Evolutionary conservation across 192 early-diverging fungal genomes (phyloP).

Genomic region (Entomortierella beljakovae): DNA sequence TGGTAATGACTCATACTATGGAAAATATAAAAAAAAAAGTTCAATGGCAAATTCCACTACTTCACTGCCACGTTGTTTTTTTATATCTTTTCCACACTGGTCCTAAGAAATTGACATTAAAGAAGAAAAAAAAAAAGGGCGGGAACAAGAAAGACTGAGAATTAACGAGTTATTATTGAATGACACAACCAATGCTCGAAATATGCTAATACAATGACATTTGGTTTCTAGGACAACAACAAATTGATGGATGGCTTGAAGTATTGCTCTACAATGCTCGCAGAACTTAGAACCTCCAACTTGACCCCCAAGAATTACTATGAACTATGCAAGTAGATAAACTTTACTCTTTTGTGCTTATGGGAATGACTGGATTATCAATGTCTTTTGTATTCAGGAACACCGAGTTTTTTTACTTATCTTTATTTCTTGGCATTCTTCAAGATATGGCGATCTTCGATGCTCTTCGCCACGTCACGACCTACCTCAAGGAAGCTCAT

Average conservation of each 20-base stretch:
- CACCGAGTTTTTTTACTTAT: not conserved
- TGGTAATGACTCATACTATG: slow-evolving; percentile 67
- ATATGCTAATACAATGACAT: not conserved
- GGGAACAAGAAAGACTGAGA: too few relatives aligned
- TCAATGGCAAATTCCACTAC: not conserved
- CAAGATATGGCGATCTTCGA: slow-evolving; percentile 98
- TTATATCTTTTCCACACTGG: too few relatives aligned
- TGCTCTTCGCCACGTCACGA: slow-evolving; percentile 92
- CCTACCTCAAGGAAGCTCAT: slow-evolving; percentile 93
- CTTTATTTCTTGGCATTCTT: slow-evolving; percentile 3
- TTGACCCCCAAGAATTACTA: slow-evolving; percentile 99
- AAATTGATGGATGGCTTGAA: slow-evolving; percentile 98
- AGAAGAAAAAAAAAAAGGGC: too few relatives aligned
- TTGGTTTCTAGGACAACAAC: slow-evolving; percentile 75
- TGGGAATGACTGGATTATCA: not conserved
- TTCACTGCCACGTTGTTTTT: slow-evolving; percentile 7
- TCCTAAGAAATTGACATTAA: too few relatives aligned
- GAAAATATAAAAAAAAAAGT: slow-evolving; percentile 6
- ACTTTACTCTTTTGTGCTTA: not conserved
- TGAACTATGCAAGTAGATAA: slow-evolving; percentile 87
- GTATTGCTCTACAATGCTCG: slow-evolving; percentile 97
- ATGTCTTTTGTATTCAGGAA: not conserved
- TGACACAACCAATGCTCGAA: not conserved
- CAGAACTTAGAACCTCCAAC: slow-evolving; percentile 94
- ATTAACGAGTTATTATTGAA: not conserved